phyloP scores from a whole-genome alignment of 2,329 filamentous ascomycete species.

The Apiospora saccharicola region DNA sequence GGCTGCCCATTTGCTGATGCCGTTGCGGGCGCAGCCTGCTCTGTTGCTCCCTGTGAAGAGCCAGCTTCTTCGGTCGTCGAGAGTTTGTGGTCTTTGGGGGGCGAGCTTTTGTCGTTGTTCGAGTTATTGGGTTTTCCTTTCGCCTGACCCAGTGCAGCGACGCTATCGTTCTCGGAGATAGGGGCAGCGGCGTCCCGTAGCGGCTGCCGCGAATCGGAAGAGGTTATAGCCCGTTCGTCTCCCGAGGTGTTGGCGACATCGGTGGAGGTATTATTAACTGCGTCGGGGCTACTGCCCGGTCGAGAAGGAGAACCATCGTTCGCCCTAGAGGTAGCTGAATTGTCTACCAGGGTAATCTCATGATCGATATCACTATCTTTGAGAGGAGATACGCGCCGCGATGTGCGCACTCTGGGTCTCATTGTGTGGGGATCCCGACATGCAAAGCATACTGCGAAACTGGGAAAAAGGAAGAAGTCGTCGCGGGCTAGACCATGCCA shows the following conservation, averaged over 20 bases:
- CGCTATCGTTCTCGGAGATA: constrained; percentile 3
- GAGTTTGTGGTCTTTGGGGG: constrained; percentile 9
- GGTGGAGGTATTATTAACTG: constrained; percentile 14
- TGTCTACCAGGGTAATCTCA: constrained; percentile 73
- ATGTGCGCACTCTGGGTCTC: constrained; percentile 53
- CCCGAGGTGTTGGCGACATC: constrained; percentile 24
- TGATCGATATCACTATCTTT: constrained; percentile 73
- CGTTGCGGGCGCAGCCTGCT: neutral
- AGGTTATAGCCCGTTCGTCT: constrained; percentile 33
- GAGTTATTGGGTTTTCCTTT: neutral
- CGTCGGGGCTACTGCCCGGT: constrained; percentile 23
- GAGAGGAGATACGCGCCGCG: constrained; percentile 62
- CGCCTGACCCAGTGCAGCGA: neutral
- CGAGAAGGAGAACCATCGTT: neutral
- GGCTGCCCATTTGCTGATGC: constrained; percentile 25
- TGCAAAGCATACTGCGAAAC: constrained; percentile 37
- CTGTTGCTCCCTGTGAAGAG: neutral
- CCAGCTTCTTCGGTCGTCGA: constrained; percentile 38
- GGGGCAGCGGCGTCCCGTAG: constrained; percentile 29
- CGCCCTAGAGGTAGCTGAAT: constrained; percentile 38
- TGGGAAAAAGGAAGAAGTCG: constrained; percentile 21
- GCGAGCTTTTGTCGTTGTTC: neutral
- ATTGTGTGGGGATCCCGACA: constrained; percentile 40
- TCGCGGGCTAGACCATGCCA: constrained; percentile 1
- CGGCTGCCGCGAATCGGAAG: constrained; percentile 35